These are phyloP conservation scores for Babjeviella inositovora DNA, from an alignment of 805 yeast species.

Conservation along the genomic window DNA sequence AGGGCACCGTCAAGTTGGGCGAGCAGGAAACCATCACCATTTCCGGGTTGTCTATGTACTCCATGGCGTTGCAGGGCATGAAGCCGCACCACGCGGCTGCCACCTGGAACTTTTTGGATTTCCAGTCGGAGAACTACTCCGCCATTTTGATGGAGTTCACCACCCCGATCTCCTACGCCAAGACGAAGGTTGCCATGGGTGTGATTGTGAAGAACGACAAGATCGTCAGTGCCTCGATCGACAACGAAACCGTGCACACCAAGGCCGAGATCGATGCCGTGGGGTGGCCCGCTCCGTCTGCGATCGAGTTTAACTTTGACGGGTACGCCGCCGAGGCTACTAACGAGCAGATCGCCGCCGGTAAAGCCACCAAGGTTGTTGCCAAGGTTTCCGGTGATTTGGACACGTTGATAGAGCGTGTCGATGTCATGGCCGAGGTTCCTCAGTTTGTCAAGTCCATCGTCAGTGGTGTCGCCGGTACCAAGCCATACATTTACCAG, in stretches of 20 bases:
- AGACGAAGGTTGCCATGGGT: slow-evolving; percentile 67
- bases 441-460: slow-evolving; percentile 89
- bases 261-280: slow-evolving; percentile 50
- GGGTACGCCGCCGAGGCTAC: slow-evolving; percentile 29
- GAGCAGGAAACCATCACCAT: slow-evolving; percentile 11
- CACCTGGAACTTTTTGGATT: slow-evolving; percentile 86
- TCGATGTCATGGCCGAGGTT: slow-evolving; percentile 95
- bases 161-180: slow-evolving; percentile 82
- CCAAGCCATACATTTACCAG: slow-evolving; percentile 94
- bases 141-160: slow-evolving; percentile 91
- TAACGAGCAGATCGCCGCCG: slow-evolving; percentile 20
- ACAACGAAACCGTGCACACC: slow-evolving; percentile 48
- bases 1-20: slow-evolving; percentile 44
- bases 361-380: slow-evolving; percentile 15
- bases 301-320: slow-evolving; percentile 39
- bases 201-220: slow-evolving; percentile 51
- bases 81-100: slow-evolving; percentile 99
- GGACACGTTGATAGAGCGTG: slow-evolving; percentile 59
- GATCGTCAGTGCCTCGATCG: slow-evolving; percentile 42
- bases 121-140: slow-evolving; percentile 59
- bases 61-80: slow-evolving; percentile 97
- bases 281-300: slow-evolving; percentile 82
- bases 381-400: slow-evolving; percentile 48
- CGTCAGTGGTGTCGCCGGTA: slow-evolving; percentile 88
- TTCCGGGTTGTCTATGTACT: slow-evolving; percentile 57